Base-by-base conservation (phyloP, 2,329 filamentous ascomycete genomes). In the Ophiostoma sp. region DNA sequence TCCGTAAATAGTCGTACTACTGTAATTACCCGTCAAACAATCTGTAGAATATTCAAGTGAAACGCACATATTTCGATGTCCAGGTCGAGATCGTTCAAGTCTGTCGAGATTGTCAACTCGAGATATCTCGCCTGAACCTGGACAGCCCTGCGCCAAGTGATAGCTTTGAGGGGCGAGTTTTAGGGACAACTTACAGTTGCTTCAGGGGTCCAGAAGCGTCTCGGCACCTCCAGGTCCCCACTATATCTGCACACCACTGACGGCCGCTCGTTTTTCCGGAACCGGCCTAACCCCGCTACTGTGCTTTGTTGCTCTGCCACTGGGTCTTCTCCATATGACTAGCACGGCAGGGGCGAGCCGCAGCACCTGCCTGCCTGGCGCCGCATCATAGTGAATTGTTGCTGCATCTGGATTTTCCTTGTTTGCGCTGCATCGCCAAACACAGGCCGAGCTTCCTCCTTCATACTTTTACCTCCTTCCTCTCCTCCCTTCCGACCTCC, bases 211-310 rank as follows among this genome's bases (percentile, higher is more conserved):
- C 15, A 4, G 19, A 15, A 48, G 15, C 15, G 12, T 19, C 42
- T 15, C 17, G 42, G 42, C 15, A 19, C 42, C 3, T 9, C n/a
- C 22, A 64, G 11, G n/a, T 64, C 11, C 33, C 59, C 22, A 64
- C 61, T 25, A 17, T 17, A 15, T 45, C 9, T 15, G 36, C 17
- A 5, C 39, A 22, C 12, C n/a, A n/a, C 2, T 15, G 28, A 33
- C 72, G 73, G 61, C 61, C 28, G 36, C 50, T 74, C n/a, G 72
- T 75, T 75, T 75, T 75, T 75, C 74, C 74, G 74, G 71, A 50
- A 45, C 69, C 69, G 55, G 68, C 52, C 11, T 25, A 33, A 71
- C 70, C 73, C 73, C 73, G 66, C 73, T 48, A 63, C 55, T 72
- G 36, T 69, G 55, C 57, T 63, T 22, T 66, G 55, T 70, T 72